These are phyloP conservation scores for Andrographis paniculata DNA, from an alignment of 305 asterid species.

Conservation along the genomic window DNA sequence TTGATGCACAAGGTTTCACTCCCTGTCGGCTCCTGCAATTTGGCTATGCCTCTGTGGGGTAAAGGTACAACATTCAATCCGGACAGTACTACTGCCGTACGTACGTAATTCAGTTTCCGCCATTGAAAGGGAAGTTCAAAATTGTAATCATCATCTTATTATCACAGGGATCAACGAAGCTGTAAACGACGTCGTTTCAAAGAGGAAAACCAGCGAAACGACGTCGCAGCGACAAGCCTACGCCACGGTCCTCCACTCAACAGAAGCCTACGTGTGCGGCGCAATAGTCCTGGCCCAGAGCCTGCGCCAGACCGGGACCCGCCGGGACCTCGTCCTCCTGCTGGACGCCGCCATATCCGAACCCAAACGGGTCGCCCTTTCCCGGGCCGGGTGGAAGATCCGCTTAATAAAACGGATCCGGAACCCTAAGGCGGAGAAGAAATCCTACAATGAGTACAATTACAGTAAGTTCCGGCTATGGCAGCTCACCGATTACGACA, in stretches of 20 bases:
- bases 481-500: constrained; percentile 80
- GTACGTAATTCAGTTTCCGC: not conserved
- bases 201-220: constrained; percentile 1
- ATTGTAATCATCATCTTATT: too few relatives aligned
- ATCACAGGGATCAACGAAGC: constrained; percentile 35
- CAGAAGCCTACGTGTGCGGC: constrained; percentile 80
- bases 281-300: constrained; percentile 85
- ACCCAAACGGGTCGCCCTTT: constrained; percentile 42
- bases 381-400: constrained; percentile 71
- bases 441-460: constrained; percentile 76
- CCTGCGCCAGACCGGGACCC: constrained; percentile 53
- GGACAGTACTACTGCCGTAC: not conserved
- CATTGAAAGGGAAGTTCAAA: not conserved
- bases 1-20: constrained; percentile 50
- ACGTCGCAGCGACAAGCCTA: constrained; percentile 57
- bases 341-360: constrained; percentile 53
- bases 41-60: constrained; percentile 88
- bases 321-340: constrained; percentile 75
- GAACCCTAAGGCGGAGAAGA: constrained; percentile 66
- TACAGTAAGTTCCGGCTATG: constrained; percentile 84
- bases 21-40: constrained; percentile 83
- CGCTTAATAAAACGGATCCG: constrained; percentile 64
- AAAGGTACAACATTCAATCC: constrained; percentile 34
- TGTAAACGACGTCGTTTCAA: constrained; percentile 24
- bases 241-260: constrained; percentile 79